Base-by-base conservation (phyloP, 2,329 filamentous ascomycete species). In the Xylaria sp. region DNA sequence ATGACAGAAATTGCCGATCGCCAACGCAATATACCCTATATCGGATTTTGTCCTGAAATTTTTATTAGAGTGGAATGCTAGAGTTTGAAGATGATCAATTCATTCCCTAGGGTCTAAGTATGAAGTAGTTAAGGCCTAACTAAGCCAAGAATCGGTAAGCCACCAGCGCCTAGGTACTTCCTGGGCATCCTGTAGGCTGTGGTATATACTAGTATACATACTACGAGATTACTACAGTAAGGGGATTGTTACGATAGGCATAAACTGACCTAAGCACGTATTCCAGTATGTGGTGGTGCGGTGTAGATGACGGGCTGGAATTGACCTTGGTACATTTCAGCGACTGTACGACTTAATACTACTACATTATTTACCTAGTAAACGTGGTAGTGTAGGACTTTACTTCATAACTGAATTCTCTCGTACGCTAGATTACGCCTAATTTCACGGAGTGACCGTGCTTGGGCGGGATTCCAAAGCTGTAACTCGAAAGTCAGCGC, bases 401-500 rank as follows among this genome's bases (percentile, higher is more conserved):
- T 13, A n/a, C 50, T 53, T 18, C 13, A 44, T 18, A 5, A 21
- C 16, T 12, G 25, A 32, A 16, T 6, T 29, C 16, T n/a, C 50
- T 5, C 5, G 23, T 25, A 42, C 3, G 10, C 16, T 42, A 55
- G 18, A 27, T 4, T 8, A 27, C 53, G 13, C 3, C 47, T 29
- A 59, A 35, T 44, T 47, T 51, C 27, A 40, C 64, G 65, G 65
- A 9, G 59, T 44, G 63, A 29, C 63, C 63, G 59, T 35, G 58
- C 29, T 59, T 53, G 59, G 27, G 12, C 21, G 25, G 44, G 18
- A 53, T 16, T 37, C 35, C 42, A 50, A 50, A 61, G 27, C 50
- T 42, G 47, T 55, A 61, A 50, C 63, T 42, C 53, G 21, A 58
- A 50, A 37, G 42, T 10, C 42, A 55, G 50, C 37, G n/a, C 48